These are phyloP conservation scores for Podosphaera leucotricha DNA, from an alignment of 2,329 filamentous ascomycete genomes.

Conservation along the genomic window DNA sequence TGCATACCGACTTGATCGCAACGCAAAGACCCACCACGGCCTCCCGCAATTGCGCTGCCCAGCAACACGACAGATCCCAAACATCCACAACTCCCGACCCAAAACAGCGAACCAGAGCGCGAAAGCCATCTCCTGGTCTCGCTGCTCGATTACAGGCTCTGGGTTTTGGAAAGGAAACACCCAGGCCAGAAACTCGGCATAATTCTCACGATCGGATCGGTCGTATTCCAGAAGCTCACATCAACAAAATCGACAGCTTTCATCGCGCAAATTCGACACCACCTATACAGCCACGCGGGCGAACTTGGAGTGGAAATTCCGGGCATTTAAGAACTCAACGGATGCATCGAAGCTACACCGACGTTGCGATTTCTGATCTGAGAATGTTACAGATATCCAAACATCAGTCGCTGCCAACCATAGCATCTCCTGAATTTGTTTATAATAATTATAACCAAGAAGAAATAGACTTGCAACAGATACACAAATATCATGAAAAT, in stretches of 20 bases:
- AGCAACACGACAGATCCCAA: constrained; percentile 3
- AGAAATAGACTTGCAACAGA: constrained; percentile 47
- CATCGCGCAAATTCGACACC: constrained; percentile 28
- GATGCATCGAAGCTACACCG: constrained; percentile 10
- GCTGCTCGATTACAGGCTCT: constrained; percentile 41
- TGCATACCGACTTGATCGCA: constrained; percentile 4
- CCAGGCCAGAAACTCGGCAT: constrained; percentile 8
- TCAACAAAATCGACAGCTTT: constrained; percentile 43
- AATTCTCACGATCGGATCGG: constrained; percentile 29
- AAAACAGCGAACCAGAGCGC: constrained; percentile 13
- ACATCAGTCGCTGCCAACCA: constrained; percentile 8
- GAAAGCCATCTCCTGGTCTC: constrained; percentile 39
- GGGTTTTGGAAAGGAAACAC: constrained; percentile 25
- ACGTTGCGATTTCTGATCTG: constrained; percentile 8
- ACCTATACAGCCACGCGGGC: constrained; percentile 38
- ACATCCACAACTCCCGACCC: constrained; percentile 5
- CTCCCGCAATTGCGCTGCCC: constrained; percentile 4
- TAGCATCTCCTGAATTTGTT: not conserved
- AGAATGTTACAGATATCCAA: constrained; percentile 10
- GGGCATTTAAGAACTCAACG: constrained; percentile 13
- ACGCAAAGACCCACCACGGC: constrained; percentile 2
- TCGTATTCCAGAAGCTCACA: constrained; percentile 45
- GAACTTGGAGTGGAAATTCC: constrained; percentile 47
- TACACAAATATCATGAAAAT: not conserved
- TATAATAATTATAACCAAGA: constrained; percentile 16